Conservation (phyloP, 2,329 filamentous ascomycete genomes). For the Aspergillus vadensis region DNA sequence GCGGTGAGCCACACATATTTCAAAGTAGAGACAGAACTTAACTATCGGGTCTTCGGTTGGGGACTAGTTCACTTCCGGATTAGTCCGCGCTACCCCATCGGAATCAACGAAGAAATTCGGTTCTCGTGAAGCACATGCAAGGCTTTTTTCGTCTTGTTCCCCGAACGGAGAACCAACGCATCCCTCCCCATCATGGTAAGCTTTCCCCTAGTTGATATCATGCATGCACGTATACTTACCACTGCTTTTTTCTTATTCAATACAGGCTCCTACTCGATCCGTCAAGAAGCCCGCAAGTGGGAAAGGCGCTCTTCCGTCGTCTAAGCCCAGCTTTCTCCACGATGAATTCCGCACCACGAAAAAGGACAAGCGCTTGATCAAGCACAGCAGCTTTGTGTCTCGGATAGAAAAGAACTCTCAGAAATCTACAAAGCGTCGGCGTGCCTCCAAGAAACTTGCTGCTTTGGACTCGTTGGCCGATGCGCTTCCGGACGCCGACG, state of each 20-base stretch:
- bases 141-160: neutral
- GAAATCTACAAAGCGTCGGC: constrained; percentile 63
- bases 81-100: constrained; percentile 11
- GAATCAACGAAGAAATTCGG: constrained; percentile 8
- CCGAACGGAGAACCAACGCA: neutral
- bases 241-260: neutral
- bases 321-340: constrained; percentile 26
- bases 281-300: constrained; percentile 21
- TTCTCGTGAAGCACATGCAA: constrained; percentile 13
- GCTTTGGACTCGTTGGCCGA: constrained; percentile 75
- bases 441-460: constrained; percentile 75
- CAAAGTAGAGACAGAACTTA: too few species aligned
- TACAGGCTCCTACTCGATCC: constrained; percentile 32
- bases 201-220: neutral
- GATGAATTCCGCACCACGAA: constrained; percentile 69
- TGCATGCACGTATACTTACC: neutral
- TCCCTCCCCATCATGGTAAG: constrained; percentile 4
- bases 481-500: constrained; percentile 69
- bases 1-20: constrained; percentile 16
- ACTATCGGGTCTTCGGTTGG: constrained; percentile 12
- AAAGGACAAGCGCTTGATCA: constrained; percentile 79
- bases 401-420: constrained; percentile 67
- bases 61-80: constrained; percentile 9
- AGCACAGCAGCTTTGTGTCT: constrained; percentile 76
- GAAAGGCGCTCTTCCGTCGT: constrained; percentile 21